Conservation (phyloP, 169 alveolate species). For the Plasmodium adleri region DNA sequence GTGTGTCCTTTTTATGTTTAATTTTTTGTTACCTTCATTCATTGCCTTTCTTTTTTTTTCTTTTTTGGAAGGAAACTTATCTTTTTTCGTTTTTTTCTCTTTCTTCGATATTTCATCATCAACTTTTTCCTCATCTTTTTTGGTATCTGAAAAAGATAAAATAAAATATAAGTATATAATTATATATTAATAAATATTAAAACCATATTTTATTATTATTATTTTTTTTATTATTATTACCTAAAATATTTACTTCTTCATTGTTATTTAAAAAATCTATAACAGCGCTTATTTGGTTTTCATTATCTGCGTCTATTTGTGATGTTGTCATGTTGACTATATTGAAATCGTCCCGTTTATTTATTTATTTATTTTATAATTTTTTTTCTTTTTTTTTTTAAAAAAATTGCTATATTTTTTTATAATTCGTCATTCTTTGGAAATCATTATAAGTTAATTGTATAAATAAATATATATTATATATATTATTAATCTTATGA, state of each 20-base stretch:
- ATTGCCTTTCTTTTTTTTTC: no score
- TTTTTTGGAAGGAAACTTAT: not conserved
- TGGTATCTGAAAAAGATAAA: not conserved
- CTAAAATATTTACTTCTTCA: not conserved
- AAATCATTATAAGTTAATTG: no score
- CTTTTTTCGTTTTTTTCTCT: not conserved
- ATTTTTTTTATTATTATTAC: not conserved
- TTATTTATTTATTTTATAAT: no score
- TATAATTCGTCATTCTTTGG: no score
- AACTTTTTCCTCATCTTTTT: not conserved
- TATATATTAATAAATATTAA: not conserved
- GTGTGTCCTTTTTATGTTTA: not conserved
- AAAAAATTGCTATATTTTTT: no score
- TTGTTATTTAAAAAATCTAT: slow-evolving; percentile 13
- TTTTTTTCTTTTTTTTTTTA: no score
- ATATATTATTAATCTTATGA: no score
- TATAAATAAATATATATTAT: no score
- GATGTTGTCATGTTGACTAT: not conserved
- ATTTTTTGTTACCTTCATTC: not conserved
- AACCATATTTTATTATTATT: not conserved
- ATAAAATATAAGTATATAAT: not conserved
- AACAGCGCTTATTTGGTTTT: slow-evolving; percentile 7
- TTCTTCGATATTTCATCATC: not conserved
- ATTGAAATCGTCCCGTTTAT: no score
- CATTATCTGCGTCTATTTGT: not conserved